Evolutionary conservation across 2,329 filamentous ascomycete species (phyloP), one percentile per base, ranked within the genome.

Genomic region (Scedosporium apiospermum): DNA sequence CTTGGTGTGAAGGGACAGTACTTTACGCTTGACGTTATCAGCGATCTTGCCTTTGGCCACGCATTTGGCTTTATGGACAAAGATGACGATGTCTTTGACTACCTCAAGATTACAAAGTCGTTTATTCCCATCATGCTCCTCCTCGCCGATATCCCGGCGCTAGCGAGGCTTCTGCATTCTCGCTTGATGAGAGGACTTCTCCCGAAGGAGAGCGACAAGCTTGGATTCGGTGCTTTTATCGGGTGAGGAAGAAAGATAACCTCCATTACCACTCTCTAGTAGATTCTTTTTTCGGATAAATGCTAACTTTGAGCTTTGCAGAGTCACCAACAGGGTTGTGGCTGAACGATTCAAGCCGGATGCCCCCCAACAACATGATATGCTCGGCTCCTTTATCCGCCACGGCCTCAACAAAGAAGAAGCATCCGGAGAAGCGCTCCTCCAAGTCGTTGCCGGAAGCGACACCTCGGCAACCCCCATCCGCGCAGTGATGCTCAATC

Each of bases 11-110:
- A 81, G 64, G 74, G 77, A 2, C 79, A 82, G 53, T 84, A 76
- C 71, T 79, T 85, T 62, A 82, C 81, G 0, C 71, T 85, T 3
- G 83, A 86, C 63, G 77, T 83, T 44, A 82, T 86, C 65, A 80
- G 77, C 41, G 76, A 78, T 51, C 68, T 86, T 4, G 79, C 79
- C 0, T 80, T 84, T 57, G 82, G 82, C 12, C 67, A 78, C 57
- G 68, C 76, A 0, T 82, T 83, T 64, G 80, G 81, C 10, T 80
- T 78, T 65, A 66, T 83, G 1, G 74, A 75, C n/a, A 66, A 72
- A 4, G 78, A 84, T 66, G 68, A 71, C 3, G 81, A 84, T 64
- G 73, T 78, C 0, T 79, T 78, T 65, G 75, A 75, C 59, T 82
- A 81, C 66, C 76, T 82, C 60, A 70, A 74, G 59, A 79, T 77